phyloP scores from a whole-genome alignment of 139 green algal species.

The Edaphochlamys debaryana region DNA sequence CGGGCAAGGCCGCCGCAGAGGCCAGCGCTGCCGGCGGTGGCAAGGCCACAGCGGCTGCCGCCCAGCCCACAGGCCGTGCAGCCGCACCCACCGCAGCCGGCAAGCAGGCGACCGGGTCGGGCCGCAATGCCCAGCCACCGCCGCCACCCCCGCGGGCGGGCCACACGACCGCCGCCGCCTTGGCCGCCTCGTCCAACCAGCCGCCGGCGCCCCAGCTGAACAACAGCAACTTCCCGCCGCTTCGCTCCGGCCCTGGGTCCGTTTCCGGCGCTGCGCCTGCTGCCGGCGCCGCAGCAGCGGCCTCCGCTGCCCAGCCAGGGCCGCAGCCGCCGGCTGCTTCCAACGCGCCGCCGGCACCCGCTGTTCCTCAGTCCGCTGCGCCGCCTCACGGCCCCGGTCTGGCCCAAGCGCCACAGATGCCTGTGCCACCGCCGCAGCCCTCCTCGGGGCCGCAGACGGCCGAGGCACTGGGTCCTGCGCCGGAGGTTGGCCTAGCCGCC shows the following conservation, averaged over 20 bases:
- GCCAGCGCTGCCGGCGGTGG: not conserved
- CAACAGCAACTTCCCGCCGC: slow-evolving; percentile 38
- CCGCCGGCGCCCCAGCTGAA: slow-evolving; percentile 35
- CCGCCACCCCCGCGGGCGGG: not conserved
- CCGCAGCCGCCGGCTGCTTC: not conserved
- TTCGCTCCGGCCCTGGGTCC: not conserved
- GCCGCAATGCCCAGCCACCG: too few species aligned
- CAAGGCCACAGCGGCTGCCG: not conserved
- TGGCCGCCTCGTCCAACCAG: not conserved
- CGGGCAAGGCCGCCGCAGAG: not conserved
- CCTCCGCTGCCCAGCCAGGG: too few species aligned
- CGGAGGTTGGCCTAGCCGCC: too few species aligned
- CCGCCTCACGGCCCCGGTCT: too few species aligned
- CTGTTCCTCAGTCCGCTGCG: not conserved
- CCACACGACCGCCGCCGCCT: not conserved
- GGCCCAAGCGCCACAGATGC: too few species aligned
- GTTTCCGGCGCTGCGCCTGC: not conserved
- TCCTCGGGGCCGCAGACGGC: too few species aligned
- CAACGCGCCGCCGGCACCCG: too few species aligned
- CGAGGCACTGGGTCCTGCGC: too few species aligned
- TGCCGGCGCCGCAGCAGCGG: too few species aligned
- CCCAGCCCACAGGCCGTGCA: not conserved
- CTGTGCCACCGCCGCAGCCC: too few species aligned
- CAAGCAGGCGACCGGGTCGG: too few species aligned
- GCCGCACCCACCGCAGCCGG: not conserved